phyloP scores from a whole-genome alignment of 2,329 filamentous ascomycete species.

The Hypomyces rosellus region DNA sequence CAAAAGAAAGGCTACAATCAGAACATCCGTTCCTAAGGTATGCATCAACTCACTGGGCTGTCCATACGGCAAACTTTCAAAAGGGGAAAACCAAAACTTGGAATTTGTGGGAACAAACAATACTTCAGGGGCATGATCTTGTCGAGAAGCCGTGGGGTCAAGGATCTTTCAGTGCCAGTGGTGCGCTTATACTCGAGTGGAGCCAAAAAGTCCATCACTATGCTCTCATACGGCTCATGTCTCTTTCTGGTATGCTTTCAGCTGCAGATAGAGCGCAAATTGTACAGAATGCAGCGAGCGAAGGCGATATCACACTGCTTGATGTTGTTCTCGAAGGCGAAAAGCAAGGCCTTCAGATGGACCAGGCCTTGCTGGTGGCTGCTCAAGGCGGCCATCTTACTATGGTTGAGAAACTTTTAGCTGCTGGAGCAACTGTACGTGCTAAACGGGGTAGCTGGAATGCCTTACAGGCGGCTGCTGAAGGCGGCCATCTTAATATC shows the following conservation, averaged over 20 bases:
- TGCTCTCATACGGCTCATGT: not conserved
- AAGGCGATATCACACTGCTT: not conserved
- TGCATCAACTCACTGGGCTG: conserved; percentile 9
- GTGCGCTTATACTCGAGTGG: not conserved
- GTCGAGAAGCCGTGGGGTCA: not conserved
- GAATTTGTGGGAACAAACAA: not conserved
- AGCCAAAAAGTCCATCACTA: not conserved
- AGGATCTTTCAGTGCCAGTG: not conserved
- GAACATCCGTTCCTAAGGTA: conserved; percentile 11
- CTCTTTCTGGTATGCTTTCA: not conserved
- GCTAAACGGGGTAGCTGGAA: no score
- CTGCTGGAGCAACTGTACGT: no score
- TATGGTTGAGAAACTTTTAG: no score
- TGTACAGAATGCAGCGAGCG: not conserved
- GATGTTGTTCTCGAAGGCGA: not conserved
- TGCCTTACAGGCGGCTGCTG: no score
- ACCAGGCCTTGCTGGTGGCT: no score
- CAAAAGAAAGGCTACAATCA: not conserved
- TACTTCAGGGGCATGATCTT: not conserved
- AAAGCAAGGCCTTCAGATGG: not conserved
- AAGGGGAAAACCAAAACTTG: conserved; percentile 1
- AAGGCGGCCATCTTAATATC: no score
- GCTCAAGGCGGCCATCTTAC: no score
- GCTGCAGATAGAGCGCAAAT: not conserved
- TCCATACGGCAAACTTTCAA: conserved; percentile 4